A percentile compares a stretch with the other conserved stretches of the same genome.
Conservation (phyloP, 371 early-diverging fungal genomes). For the Funneliformis caledonium region DNA sequence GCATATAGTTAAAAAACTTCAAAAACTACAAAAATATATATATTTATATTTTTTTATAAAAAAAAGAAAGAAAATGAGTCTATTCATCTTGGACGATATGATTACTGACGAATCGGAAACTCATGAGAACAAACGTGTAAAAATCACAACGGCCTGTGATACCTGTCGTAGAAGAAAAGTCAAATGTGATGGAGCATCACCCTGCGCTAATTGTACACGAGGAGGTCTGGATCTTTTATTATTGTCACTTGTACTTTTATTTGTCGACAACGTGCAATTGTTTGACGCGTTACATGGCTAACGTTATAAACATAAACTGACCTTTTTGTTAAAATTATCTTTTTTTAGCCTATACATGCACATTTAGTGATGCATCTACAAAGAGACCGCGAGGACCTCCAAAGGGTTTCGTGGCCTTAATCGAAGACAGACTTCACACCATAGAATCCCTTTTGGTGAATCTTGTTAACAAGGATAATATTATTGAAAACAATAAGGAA, state of each 20-base stretch:
- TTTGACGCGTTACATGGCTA: neutral
- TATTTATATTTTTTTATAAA: neutral
- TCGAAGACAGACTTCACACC: slow-evolving; percentile 69
- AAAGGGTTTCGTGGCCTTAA: slow-evolving; percentile 74
- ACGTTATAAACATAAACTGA: neutral
- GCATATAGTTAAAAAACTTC: neutral
- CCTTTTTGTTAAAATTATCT: neutral
- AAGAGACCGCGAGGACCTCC: slow-evolving; percentile 68
- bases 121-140: slow-evolving; percentile 58
- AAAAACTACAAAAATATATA: neutral
- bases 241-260: neutral
- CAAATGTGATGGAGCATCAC: slow-evolving; percentile 66
- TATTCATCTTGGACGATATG: slow-evolving; percentile 36
- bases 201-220: slow-evolving; percentile 66
- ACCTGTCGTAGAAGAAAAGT: slow-evolving; percentile 67
- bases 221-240: slow-evolving; percentile 43
- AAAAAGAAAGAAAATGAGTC: neutral
- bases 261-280: neutral
- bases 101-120: slow-evolving; percentile 39
- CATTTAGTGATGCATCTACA: slow-evolving; percentile 55
- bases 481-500: slow-evolving; percentile 36
- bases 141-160: slow-evolving; percentile 65
- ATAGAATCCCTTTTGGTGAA: slow-evolving; percentile 66
- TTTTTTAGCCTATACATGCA: slow-evolving; percentile 46
- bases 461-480: slow-evolving; percentile 51